Base-by-base conservation (phyloP, 164 flowering plant species). In the Berberis vulgaris region DNA sequence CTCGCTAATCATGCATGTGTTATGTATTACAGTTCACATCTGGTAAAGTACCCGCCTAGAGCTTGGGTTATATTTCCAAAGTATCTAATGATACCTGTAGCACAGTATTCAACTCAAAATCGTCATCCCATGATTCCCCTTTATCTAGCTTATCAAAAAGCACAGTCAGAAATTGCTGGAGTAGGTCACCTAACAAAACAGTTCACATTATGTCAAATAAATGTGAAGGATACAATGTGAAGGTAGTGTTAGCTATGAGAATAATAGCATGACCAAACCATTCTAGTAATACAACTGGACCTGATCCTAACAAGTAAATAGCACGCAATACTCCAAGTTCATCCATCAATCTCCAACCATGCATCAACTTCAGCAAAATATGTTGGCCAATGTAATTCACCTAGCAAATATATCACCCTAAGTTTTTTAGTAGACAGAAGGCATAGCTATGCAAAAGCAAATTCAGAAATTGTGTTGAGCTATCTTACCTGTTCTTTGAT, bases 291-390 rank as follows among this genome's bases (percentile, higher is more conserved):
- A 26, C 26, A 26, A 26, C 26, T 26, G 26, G 26, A 94, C 99
- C 97, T 78, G 99, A 89, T 59, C 97, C 99, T 67, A 95, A 70
- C 74, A 95, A 82, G 78, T 84, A 91, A 68, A 95, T 86, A 41
- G 92, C 90, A 65, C 99, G 94, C 73, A 95, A 69, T 8, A 89
- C 86, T 49, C 82, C 87, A 52, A 95, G 93, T 76, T 89, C 97
- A 71, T 95, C 97, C 83, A 91, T 85, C 83, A 95, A 77, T 79
- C 86, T 83, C 99, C 99, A 95, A 40, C 85, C 97, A 65, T 79
- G 74, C 84, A 95, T 83, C 76, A 95, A 76, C 73, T 91, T 89
- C 40, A 83, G 79, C 75, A 95, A 71, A 65, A 91, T 81, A 66
- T 82, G 82, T 69, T 74, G 74, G 68, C 99, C 99, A 59, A 91